Evolutionary conservation across 179 eudicot species (phyloP).

Genomic region (Drosera spatulata): DNA sequence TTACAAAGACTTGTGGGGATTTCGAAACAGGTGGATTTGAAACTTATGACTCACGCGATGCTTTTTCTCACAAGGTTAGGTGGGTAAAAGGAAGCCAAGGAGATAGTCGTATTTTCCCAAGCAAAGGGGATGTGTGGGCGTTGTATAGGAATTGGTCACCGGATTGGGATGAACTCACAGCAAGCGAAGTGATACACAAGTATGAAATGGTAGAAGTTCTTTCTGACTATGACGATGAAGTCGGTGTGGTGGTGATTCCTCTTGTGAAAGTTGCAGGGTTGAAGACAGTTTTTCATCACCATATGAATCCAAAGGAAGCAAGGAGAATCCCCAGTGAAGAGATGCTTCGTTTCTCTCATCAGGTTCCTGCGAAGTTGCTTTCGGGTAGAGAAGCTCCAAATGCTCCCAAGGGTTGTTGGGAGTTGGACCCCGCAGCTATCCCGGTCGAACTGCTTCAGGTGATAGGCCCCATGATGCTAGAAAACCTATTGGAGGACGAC

Average conservation of each 20-base stretch:
- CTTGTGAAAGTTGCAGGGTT: slow-evolving; percentile 72
- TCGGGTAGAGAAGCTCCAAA: slow-evolving; percentile 35
- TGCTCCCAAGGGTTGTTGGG: slow-evolving; percentile 77
- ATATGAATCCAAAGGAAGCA: slow-evolving; percentile 37
- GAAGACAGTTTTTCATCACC: slow-evolving; percentile 61
- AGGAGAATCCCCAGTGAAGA: slow-evolving; percentile 51
- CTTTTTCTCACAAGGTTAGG: slow-evolving; percentile 75
- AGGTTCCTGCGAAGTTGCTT: slow-evolving; percentile 61
- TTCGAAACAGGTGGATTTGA: slow-evolving; percentile 55
- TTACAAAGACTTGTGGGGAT: slow-evolving; percentile 73
- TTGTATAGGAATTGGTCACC: slow-evolving; percentile 82
- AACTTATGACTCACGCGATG: slow-evolving; percentile 38
- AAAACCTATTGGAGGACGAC: slow-evolving; percentile 14
- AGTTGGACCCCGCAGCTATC: slow-evolving; percentile 92
- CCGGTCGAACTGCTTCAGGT: slow-evolving; percentile 48
- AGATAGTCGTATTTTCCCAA: slow-evolving; percentile 43
- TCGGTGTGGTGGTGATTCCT: slow-evolving; percentile 58
- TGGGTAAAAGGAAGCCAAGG: slow-evolving; percentile 69
- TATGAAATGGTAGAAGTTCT: slow-evolving; percentile 90
- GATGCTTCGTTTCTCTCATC: slow-evolving; percentile 78
- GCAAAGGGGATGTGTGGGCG: slow-evolving; percentile 91
- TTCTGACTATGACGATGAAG: slow-evolving; percentile 26
- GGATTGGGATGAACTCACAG: slow-evolving; percentile 69
- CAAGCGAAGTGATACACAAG: slow-evolving; percentile 59
- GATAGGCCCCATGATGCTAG: slow-evolving; percentile 11